A percentile compares a stretch with the other conserved stretches of the same genome.
Evolutionary conservation across 2,329 filamentous ascomycete genomes (phyloP).

Genomic region (Fusarium stilboides): DNA sequence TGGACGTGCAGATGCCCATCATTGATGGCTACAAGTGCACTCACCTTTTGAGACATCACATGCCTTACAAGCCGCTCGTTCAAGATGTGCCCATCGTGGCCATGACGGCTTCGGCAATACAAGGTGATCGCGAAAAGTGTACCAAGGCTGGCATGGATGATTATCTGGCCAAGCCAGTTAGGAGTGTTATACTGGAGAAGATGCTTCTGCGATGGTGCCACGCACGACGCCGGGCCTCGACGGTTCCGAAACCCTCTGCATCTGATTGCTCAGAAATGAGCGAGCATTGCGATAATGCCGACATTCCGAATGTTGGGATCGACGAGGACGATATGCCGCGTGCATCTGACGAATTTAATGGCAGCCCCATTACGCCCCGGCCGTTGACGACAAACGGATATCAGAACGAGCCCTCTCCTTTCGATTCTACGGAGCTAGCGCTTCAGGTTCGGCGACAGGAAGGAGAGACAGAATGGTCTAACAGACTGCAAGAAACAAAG

Average conservation of each 20-base stretch:
- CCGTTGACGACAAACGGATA: conserved; percentile 57
- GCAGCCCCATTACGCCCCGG: conserved; percentile 58
- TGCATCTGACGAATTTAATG: conserved; percentile 50
- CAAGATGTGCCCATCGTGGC: conserved; percentile 80
- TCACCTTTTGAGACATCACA: conserved; percentile 78
- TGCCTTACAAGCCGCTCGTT: conserved; percentile 73
- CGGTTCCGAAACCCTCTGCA: conserved; percentile 48
- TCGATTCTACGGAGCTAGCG: conserved; percentile 58
- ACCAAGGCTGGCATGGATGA: conserved; percentile 83
- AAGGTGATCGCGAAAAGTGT: conserved; percentile 83
- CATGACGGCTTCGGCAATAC: conserved; percentile 86
- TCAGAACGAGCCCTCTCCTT: conserved; percentile 60
- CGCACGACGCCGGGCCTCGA: conserved; percentile 48
- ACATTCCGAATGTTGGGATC: conserved; percentile 57
- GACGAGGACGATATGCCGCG: conserved; percentile 47
- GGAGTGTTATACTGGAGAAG: conserved; percentile 75
- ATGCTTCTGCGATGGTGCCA: conserved; percentile 80
- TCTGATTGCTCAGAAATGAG: conserved; percentile 65
- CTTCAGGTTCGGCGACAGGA: conserved; percentile 55
- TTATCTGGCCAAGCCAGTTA: conserved; percentile 81
- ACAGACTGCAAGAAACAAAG: conserved; percentile 63
- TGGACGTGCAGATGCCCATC: conserved; percentile 84
- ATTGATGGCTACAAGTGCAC: conserved; percentile 85
- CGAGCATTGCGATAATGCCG: conserved; percentile 60
- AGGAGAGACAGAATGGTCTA: conserved; percentile 59